Percentiles rank a stretch among this genome's conserved stretches.
Conservation (phyloP, 1,139 yeast species). For the Blastobotrys indianensis region DNA sequence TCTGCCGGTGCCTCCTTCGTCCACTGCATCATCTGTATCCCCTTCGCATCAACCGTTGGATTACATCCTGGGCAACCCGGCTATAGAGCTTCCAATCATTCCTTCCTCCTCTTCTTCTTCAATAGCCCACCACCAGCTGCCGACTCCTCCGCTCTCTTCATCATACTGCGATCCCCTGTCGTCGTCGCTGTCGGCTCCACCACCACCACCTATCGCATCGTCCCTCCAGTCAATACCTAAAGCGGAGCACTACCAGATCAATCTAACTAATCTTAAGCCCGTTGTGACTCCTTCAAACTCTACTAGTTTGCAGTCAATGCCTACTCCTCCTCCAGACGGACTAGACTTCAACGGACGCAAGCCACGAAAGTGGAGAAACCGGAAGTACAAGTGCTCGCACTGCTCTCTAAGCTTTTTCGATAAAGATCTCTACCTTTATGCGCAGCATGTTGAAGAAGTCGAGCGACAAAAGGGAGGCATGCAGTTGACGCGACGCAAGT, state of each 20-base stretch:
- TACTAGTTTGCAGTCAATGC: background rate
- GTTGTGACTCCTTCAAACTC: background rate
- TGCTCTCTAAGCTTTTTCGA: constrained; percentile 24
- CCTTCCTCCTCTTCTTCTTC: too few species aligned
- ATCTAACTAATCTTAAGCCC: background rate
- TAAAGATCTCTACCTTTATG: constrained; percentile 24
- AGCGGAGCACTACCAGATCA: background rate
- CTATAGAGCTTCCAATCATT: too few species aligned
- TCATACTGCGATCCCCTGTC: background rate
- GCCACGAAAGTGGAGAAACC: constrained; percentile 27
- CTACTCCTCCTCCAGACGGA: constrained; percentile 12
- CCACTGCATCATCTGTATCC: too few species aligned
- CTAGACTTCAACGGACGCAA: constrained; percentile 27
- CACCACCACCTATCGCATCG: background rate
- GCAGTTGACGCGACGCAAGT: constrained; percentile 22
- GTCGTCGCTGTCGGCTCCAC: background rate
- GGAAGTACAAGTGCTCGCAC: constrained; percentile 28
- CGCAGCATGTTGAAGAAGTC: constrained; percentile 23
- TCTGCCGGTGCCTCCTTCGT: too few species aligned
- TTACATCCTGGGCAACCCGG: too few species aligned
- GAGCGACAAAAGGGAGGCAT: constrained; percentile 19
- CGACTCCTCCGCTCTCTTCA: background rate
- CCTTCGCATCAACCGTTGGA: too few species aligned
- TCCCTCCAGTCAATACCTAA: background rate
- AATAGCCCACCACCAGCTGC: background rate